Conservation (phyloP, 805 yeast genomes). For the Cephaloascus albidus region DNA sequence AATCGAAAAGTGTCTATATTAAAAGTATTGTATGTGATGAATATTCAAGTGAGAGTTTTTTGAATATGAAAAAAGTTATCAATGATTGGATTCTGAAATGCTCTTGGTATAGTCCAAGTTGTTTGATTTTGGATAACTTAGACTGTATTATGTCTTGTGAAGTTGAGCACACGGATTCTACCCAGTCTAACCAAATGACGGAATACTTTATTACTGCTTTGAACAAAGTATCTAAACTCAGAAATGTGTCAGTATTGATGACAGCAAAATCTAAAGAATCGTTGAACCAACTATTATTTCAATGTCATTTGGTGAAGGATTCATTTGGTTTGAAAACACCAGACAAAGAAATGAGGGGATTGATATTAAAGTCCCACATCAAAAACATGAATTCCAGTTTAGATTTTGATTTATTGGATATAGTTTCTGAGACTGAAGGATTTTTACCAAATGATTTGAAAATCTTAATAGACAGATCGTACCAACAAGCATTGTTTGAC, state of each 20-base stretch:
- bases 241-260: constrained; percentile 49
- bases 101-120: constrained; percentile 72
- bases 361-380: constrained; percentile 35
- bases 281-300: constrained; percentile 49
- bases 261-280: constrained; percentile 58
- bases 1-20: constrained; percentile 31
- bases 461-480: constrained; percentile 60
- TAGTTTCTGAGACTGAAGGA: constrained; percentile 72
- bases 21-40: constrained; percentile 44
- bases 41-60: constrained; percentile 44
- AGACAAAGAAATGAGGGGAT: constrained; percentile 46
- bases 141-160: constrained; percentile 68
- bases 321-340: constrained; percentile 59
- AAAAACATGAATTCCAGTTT: constrained; percentile 8
- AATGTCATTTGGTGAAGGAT: constrained; percentile 65
- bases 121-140: constrained; percentile 68
- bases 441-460: constrained; percentile 78
- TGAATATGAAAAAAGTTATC: constrained; percentile 33
- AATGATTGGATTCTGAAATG: constrained; percentile 37
- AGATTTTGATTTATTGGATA: constrained; percentile 29
- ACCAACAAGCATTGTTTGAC: constrained; percentile 35
- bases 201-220: constrained; percentile 43
- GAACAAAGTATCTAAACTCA: constrained; percentile 32
- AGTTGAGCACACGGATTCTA: constrained; percentile 46
- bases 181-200: constrained; percentile 53